Conservation (phyloP, 2,329 filamentous ascomycete species). For the Zymoseptoria crescenta region DNA sequence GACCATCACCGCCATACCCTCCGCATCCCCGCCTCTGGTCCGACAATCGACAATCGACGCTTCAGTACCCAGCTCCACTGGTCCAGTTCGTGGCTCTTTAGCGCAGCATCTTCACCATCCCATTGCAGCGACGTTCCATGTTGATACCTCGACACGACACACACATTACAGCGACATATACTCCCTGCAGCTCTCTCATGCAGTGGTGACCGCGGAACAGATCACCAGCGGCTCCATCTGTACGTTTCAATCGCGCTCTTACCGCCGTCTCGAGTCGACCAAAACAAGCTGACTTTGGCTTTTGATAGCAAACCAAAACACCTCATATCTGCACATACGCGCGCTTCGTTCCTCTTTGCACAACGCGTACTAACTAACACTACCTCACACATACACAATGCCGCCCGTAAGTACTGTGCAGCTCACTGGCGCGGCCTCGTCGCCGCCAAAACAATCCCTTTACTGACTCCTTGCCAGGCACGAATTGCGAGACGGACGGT, state of each 20-base stretch:
- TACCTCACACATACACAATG: slow-evolving; percentile 24
- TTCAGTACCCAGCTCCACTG: neutral
- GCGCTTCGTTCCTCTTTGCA: slow-evolving; percentile 8
- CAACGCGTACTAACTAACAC: slow-evolving; percentile 12
- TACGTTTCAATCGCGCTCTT: slow-evolving; percentile 9
- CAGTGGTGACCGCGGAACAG: slow-evolving; percentile 13
- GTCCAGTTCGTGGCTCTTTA: neutral
- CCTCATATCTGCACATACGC: slow-evolving; percentile 15
- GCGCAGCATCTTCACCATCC: slow-evolving; percentile 9
- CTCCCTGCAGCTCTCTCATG: slow-evolving; percentile 17
- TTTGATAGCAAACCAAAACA: slow-evolving; percentile 19
- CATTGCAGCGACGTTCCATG: slow-evolving; percentile 25
- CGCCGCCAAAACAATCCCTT: slow-evolving; percentile 2
- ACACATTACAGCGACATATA: slow-evolving; percentile 17
- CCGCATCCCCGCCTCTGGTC: slow-evolving; percentile 4
- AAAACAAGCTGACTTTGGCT: slow-evolving; percentile 23
- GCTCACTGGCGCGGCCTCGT: slow-evolving; percentile 1
- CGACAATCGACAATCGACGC: neutral
- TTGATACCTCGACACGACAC: slow-evolving; percentile 18
- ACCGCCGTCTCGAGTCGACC: slow-evolving; percentile 3
- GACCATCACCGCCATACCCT: slow-evolving; percentile 7
- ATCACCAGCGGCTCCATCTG: slow-evolving; percentile 7
- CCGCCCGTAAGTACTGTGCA: slow-evolving; percentile 28
- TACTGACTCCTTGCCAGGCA: slow-evolving; percentile 48
- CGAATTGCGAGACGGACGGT: slow-evolving; percentile 67